These are phyloP conservation scores for Yamagishiella unicocca DNA, from an alignment of 139 green algal species.

Conservation along the genomic window DNA sequence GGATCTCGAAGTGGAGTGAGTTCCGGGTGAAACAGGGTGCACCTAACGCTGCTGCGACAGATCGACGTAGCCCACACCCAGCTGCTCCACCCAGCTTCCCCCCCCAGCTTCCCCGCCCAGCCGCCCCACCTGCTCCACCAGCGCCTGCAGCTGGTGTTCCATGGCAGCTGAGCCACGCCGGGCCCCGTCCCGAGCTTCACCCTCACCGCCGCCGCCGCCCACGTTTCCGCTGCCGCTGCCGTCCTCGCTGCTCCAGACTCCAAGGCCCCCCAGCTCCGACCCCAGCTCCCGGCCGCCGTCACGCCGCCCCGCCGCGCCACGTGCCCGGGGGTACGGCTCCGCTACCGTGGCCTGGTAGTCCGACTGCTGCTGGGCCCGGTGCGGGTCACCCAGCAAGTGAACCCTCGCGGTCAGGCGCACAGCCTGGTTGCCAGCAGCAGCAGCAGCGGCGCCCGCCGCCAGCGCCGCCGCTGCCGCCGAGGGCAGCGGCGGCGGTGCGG, in stretches of 20 bases:
- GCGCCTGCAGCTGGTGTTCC: background rate
- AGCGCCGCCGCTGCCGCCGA: background rate
- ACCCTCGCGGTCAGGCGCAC: background rate
- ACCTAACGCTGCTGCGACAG: background rate
- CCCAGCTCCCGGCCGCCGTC: background rate
- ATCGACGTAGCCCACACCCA: background rate
- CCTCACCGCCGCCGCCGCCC: background rate
- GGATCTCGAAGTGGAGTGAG: no score
- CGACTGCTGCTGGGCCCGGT: background rate
- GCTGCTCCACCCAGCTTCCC: background rate
- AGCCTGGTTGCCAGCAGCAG: background rate
- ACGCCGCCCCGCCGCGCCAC: background rate
- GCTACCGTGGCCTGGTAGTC: background rate
- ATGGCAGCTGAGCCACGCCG: background rate
- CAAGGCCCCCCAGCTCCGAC: background rate
- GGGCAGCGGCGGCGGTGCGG: no score
- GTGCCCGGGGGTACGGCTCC: background rate
- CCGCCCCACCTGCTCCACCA: conserved; percentile 22
- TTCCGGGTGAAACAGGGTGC: no score
- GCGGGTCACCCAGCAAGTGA: background rate
- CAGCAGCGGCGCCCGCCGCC: background rate
- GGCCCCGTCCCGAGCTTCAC: background rate
- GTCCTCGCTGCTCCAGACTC: background rate
- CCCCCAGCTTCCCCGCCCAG: background rate
- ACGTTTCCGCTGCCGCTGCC: background rate